Evolutionary conservation across 228 moss, liverwort and hornwort genomes (phyloP).

Genomic region (Sphagnum magellanicum): DNA sequence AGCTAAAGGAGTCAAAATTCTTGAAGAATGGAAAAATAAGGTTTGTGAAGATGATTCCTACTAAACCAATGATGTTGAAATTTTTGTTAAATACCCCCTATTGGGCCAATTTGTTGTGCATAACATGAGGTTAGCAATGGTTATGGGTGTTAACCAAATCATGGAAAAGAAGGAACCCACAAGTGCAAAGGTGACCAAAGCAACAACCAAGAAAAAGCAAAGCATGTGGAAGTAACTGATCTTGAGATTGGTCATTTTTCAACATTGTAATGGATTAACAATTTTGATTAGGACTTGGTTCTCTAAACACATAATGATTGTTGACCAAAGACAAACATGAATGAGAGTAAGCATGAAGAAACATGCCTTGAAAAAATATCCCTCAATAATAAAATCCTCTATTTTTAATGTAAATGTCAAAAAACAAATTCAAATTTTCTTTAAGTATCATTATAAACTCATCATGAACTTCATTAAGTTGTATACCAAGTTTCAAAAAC

Average conservation of each 20-base stretch:
- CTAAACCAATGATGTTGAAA: slow-evolving; percentile 88
- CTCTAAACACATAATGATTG: slow-evolving; percentile 3
- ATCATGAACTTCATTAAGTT: no score
- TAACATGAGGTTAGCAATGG: slow-evolving; percentile 82
- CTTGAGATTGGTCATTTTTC: not conserved
- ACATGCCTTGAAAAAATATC: no score
- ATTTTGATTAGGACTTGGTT: not conserved
- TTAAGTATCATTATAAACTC: no score
- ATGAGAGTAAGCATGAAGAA: slow-evolving; percentile 3
- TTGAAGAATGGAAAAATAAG: slow-evolving; percentile 82
- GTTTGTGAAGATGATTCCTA: slow-evolving; percentile 85
- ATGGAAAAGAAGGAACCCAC: slow-evolving; percentile 81
- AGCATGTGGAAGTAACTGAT: not conserved
- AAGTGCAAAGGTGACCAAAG: slow-evolving; percentile 72
- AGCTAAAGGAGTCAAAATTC: slow-evolving; percentile 81
- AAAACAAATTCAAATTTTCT: no score
- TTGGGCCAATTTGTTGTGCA: slow-evolving; percentile 75
- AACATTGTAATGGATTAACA: not conserved
- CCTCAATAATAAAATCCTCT: no score
- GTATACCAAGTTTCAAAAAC: no score
- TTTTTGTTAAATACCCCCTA: slow-evolving; percentile 68
- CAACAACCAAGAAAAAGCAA: slow-evolving; percentile 80
- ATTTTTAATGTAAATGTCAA: no score
- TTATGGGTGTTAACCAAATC: slow-evolving; percentile 78
- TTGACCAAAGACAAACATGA: slow-evolving; percentile 66